phyloP scores from a whole-genome alignment of 768 basidiomycete genomes.

The Nidularia pulvinata region DNA sequence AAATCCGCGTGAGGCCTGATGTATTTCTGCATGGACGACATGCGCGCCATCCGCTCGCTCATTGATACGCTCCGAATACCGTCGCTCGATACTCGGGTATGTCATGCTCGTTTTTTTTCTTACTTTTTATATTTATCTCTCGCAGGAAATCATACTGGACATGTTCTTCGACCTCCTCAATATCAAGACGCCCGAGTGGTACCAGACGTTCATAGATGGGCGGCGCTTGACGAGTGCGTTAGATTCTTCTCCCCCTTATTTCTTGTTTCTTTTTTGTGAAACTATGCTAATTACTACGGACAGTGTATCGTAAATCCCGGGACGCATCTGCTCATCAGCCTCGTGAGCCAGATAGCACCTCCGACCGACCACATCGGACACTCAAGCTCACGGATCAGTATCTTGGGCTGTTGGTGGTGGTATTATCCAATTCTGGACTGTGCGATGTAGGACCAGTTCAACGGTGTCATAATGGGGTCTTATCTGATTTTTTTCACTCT shows the following conservation, averaged over 20 bases:
- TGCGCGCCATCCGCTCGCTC: slow-evolving; percentile 81
- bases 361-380: slow-evolving; percentile 50
- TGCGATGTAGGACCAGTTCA: slow-evolving; percentile 66
- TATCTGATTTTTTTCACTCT: slow-evolving; percentile 2
- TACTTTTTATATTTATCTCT: slow-evolving; percentile 2
- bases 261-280: not conserved
- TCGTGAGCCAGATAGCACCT: slow-evolving; percentile 22
- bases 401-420: slow-evolving; percentile 78
- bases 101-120: slow-evolving; percentile 11
- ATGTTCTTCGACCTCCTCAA: slow-evolving; percentile 94
- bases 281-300: not conserved
- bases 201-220: slow-evolving; percentile 89
- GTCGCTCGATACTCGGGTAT: slow-evolving; percentile 80
- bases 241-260: not conserved
- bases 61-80: slow-evolving; percentile 89
- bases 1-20: slow-evolving; percentile 62
- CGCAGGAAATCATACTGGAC: slow-evolving; percentile 88
- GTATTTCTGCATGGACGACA: slow-evolving; percentile 92
- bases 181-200: slow-evolving; percentile 93
- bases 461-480: not conserved
- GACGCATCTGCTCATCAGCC: slow-evolving; percentile 31
- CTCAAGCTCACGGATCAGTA: slow-evolving; percentile 93
- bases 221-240: slow-evolving; percentile 83
- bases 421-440: slow-evolving; percentile 87
- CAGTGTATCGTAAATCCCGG: slow-evolving; percentile 68